phyloP scores from a whole-genome alignment of 2,329 filamentous ascomycete species.

The Exophiala dermatitidis region DNA sequence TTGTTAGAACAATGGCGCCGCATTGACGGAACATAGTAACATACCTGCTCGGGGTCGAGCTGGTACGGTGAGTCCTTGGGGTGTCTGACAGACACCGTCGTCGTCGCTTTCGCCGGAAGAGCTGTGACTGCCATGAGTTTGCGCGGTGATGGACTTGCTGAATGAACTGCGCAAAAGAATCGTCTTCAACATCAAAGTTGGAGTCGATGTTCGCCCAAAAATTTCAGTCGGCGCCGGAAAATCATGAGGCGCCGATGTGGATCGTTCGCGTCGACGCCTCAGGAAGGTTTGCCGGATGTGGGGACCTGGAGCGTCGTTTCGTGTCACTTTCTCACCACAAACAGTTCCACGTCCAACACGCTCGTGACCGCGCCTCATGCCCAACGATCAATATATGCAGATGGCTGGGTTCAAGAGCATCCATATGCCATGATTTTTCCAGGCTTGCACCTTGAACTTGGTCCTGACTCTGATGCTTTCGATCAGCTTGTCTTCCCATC shows the following conservation, averaged over 20 bases:
- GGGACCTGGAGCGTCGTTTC: not conserved
- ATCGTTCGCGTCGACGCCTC: not conserved
- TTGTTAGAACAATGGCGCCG: not conserved
- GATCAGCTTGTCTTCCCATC: no score
- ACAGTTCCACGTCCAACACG: not conserved
- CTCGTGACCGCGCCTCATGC: not conserved
- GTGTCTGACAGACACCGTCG: constrained; percentile 4
- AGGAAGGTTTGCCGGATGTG: not conserved
- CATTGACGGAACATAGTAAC: not conserved
- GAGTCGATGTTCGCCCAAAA: not conserved
- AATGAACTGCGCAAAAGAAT: not conserved
- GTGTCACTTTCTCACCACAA: not conserved
- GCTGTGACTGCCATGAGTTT: constrained; percentile 7
- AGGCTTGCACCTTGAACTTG: no score
- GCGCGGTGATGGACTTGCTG: not conserved
- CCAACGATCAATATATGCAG: no score
- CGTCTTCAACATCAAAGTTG: not conserved
- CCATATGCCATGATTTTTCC: no score
- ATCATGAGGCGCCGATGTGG: not conserved
- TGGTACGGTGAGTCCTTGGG: constrained; percentile 37
- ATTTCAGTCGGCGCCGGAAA: not conserved
- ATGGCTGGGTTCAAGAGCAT: no score
- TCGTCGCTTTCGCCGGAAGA: not conserved
- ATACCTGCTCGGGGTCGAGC: constrained; percentile 42
- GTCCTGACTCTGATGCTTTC: no score